Evolutionary conservation across 805 yeast species (phyloP).

Genomic region (Metschnikowia henanensis): DNA sequence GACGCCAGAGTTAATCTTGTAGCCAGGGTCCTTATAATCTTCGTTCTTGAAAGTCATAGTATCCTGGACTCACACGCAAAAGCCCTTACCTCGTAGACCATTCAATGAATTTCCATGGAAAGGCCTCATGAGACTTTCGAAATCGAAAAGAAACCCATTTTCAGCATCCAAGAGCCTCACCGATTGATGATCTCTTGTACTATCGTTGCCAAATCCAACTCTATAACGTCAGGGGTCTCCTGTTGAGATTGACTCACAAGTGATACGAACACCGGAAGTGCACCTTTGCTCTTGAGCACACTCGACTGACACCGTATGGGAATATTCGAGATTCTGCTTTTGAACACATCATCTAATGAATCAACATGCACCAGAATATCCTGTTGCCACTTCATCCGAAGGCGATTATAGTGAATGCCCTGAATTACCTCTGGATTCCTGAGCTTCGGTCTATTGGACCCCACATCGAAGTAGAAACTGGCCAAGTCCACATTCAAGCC

Average conservation of each 20-base stretch:
- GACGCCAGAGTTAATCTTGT: no score
- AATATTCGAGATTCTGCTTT: neutral
- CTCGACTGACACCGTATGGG: slow-evolving; percentile 8
- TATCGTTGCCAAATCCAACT: slow-evolving; percentile 6
- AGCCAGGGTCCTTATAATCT: no score
- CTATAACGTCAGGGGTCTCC: neutral
- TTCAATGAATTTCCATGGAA: no score
- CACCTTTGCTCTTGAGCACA: neutral
- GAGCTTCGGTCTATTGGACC: neutral
- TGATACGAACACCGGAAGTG: slow-evolving; percentile 13
- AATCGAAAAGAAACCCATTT: no score
- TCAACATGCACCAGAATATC: slow-evolving; percentile 10
- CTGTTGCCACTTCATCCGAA: slow-evolving; percentile 8
- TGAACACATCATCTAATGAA: neutral
- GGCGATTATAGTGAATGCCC: neutral
- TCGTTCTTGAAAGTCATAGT: no score
- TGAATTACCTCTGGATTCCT: neutral
- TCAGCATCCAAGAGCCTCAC: no score
- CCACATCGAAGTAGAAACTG: slow-evolving; percentile 10
- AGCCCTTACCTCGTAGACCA: no score
- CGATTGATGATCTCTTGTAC: slow-evolving; percentile 3
- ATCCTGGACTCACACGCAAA: no score
- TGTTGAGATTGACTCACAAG: slow-evolving; percentile 6
- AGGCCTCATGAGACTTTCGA: no score
- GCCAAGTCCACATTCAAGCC: slow-evolving; percentile 40